Conservation (phyloP, 345 rosid species). For the Gossypium australe region DNA sequence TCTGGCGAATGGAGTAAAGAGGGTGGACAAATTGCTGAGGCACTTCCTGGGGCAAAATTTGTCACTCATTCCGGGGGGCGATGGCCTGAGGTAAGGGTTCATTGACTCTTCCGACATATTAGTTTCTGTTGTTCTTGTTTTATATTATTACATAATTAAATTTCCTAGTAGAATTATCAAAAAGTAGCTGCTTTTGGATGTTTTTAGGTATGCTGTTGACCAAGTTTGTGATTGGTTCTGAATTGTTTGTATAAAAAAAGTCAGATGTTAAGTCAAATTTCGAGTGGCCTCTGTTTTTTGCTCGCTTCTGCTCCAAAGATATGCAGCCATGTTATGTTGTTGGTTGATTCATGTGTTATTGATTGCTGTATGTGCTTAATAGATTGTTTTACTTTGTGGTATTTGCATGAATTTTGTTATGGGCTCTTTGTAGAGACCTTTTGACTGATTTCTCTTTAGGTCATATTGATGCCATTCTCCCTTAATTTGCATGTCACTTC, state of each 20-base stretch:
- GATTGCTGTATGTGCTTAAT: not conserved
- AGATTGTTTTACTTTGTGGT: not conserved
- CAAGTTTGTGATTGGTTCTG: not conserved
- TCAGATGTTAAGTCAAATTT: not conserved
- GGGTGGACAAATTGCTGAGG: constrained; percentile 47
- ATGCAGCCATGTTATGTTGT: not conserved
- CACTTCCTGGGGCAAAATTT: constrained; percentile 70
- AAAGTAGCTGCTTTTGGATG: not conserved
- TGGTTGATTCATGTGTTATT: not conserved
- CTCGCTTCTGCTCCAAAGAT: not conserved
- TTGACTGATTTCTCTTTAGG: not conserved
- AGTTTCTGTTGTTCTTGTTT: not conserved
- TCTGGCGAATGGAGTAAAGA: constrained; percentile 67
- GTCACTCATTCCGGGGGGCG: constrained; percentile 66
- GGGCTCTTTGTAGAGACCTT: not conserved
- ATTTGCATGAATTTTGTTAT: not conserved
- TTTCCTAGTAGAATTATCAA: not conserved
- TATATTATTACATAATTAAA: not conserved
- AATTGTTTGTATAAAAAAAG: not conserved
- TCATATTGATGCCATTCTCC: not conserved
- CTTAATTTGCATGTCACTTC: not conserved
- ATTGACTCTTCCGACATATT: not conserved
- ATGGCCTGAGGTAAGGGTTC: constrained; percentile 83
- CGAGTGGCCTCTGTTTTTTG: not conserved
- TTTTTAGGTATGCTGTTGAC: not conserved